Conservation (phyloP, 176 grass and related monocot species). For the Rhynchospora pubera region DNA sequence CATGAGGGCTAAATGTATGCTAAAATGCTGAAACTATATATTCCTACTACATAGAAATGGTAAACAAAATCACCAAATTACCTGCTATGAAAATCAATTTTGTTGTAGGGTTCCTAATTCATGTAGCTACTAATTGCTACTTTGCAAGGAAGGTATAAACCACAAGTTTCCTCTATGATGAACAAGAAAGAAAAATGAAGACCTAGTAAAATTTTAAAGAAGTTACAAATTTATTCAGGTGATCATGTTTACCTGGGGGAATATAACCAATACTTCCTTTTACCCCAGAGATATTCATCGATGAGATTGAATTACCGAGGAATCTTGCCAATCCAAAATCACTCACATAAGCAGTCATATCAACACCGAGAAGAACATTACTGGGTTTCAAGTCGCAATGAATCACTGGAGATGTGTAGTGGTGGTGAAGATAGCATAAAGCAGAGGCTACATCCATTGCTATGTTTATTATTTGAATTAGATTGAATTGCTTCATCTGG, state of each 20-base stretch:
- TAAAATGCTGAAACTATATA: background rate
- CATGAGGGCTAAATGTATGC: background rate
- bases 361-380: conserved; percentile 21
- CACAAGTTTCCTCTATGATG: too few relatives aligned
- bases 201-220: background rate
- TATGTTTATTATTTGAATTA: conserved; percentile 22
- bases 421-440: conserved; percentile 35
- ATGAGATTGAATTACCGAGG: background rate
- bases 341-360: conserved; percentile 23
- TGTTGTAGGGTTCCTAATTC: too few relatives aligned
- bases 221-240: background rate
- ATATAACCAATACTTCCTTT: conserved; percentile 38
- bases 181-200: conserved; percentile 7
- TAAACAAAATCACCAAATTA: too few relatives aligned
- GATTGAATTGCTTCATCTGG: background rate
- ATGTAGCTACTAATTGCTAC: too few relatives aligned
- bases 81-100: too few relatives aligned
- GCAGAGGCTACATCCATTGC: conserved; percentile 26
- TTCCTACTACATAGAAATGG: too few relatives aligned
- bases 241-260: conserved; percentile 23
- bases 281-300: background rate
- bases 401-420: conserved; percentile 15
- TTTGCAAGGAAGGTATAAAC: too few relatives aligned
- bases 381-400: conserved; percentile 40
- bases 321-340: conserved; percentile 40